Conservation (phyloP, 2,329 filamentous ascomycete genomes). For the Aspergillus sp. region DNA sequence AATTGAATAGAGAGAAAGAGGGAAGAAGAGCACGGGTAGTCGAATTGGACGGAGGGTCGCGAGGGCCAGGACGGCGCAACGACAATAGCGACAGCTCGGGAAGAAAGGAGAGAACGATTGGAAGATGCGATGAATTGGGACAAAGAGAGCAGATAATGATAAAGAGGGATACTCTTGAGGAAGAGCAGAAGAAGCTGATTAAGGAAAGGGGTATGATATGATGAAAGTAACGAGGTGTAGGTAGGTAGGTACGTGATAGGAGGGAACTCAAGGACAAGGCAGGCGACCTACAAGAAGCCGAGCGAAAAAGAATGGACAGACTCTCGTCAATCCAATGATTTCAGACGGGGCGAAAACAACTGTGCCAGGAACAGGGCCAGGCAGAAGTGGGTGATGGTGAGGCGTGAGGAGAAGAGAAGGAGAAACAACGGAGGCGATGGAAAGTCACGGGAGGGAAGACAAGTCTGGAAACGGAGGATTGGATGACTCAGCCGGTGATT, state of each 20-base stretch:
- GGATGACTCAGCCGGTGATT: background rate
- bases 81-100: constrained; percentile 15
- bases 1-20: constrained; percentile 16
- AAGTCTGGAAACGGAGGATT: constrained; percentile 1
- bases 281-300: constrained; percentile 46
- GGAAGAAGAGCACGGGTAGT: constrained; percentile 6
- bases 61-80: constrained; percentile 19
- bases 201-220: background rate
- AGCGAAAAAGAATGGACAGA: constrained; percentile 17
- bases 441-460: background rate
- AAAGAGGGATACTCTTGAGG: background rate
- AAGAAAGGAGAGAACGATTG: constrained; percentile 4
- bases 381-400: constrained; percentile 5
- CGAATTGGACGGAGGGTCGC: constrained; percentile 10
- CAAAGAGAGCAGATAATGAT: constrained; percentile 8
- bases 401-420: constrained; percentile 4
- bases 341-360: constrained; percentile 13
- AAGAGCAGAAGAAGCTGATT: background rate
- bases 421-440: background rate
- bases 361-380: constrained; percentile 5
- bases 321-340: constrained; percentile 15
- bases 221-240: background rate
- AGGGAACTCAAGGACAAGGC: constrained; percentile 13
- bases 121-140: constrained; percentile 12
- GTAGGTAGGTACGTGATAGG: background rate